Evolutionary conservation across 1,284 basidiomycete genomes (phyloP), one percentile per base, ranked within the genome.

Genomic region (Austroboletus novae-zelandiae): DNA sequence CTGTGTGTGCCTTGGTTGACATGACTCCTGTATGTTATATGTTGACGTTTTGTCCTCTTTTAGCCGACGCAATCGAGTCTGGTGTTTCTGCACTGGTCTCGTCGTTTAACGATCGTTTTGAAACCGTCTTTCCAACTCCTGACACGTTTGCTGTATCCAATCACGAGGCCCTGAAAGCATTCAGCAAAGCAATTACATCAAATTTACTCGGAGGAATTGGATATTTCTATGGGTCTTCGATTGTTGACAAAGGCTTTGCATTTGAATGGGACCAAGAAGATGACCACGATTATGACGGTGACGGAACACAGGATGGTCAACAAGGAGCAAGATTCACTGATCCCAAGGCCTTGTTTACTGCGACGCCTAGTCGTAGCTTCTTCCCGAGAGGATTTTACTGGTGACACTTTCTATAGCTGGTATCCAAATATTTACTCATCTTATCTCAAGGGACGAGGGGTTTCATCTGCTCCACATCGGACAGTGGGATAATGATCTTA

Each of bases 311-410:
- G 58, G 62, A 69, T 31, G 65, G 65, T 32, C 61, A 67, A 48
- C 68, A 65, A 23, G 86, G 84, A 17, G 80, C 91, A 5, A 78
- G 76, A 46, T 61, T 91, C 52, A 91, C 88, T 7, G 84, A 89
- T 42, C 84, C 89, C 9, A 82, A 75, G 50, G 80, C 83, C 27
- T 72, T 98, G n/a, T 73, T 96, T 55, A 95, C 94, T 7, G 94
- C 91, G 0, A 98, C 94, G 0, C 94, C 94, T 1, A 94, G 92
- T 66, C 80, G 95, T 43, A 94, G 91, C 59, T 95, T 97, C 75
- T 98, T 98, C 76, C 94, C 94, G 2, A 79, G 94, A 66, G 94
- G 94, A 20, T 98, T 98, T 68, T 98, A 98, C 69, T 98, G 94
- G 91, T 89, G 66, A 35, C 7, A 31, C 36, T 4, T 5, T 8